These are phyloP conservation scores for Talaromyces wortmannii DNA, from an alignment of 495 filamentous ascomycete genomes.

Conservation along the genomic window DNA sequence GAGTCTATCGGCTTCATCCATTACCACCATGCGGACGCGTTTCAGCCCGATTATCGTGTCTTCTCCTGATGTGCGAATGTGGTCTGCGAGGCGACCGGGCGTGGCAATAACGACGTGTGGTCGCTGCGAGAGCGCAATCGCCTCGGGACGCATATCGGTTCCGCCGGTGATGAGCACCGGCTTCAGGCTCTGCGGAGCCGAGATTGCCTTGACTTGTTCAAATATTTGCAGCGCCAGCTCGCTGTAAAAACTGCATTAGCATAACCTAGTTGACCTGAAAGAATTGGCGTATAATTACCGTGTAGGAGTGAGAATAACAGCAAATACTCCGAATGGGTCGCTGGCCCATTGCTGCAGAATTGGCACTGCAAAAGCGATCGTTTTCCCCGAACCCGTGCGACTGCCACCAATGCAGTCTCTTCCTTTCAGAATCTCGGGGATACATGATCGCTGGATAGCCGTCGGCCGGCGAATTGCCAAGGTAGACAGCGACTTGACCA, in stretches of 20 bases:
- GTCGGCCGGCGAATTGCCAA: conserved; percentile 90
- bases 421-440: conserved; percentile 83
- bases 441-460: conserved; percentile 85
- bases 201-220: conserved; percentile 91
- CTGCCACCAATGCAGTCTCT: conserved; percentile 92
- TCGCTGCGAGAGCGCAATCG: conserved; percentile 67
- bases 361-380: conserved; percentile 90
- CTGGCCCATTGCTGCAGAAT: conserved; percentile 90
- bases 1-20: conserved; percentile 94
- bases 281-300: conserved; percentile 35
- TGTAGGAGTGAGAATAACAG: conserved; percentile 83
- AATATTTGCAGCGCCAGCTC: conserved; percentile 94
- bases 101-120: conserved; percentile 95
- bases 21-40: conserved; percentile 74
- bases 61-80: conserved; percentile 80
- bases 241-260: conserved; percentile 22
- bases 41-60: conserved; percentile 80
- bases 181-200: conserved; percentile 77
- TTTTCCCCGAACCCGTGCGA: conserved; percentile 96
- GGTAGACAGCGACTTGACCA: conserved; percentile 72
- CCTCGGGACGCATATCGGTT: conserved; percentile 86
- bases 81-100: conserved; percentile 88
- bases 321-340: conserved; percentile 89
- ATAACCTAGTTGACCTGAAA: background rate
- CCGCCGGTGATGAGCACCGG: conserved; percentile 83